Evolutionary conservation across 306 rosid species (phyloP).

Genomic region (Begonia masoniana): DNA sequence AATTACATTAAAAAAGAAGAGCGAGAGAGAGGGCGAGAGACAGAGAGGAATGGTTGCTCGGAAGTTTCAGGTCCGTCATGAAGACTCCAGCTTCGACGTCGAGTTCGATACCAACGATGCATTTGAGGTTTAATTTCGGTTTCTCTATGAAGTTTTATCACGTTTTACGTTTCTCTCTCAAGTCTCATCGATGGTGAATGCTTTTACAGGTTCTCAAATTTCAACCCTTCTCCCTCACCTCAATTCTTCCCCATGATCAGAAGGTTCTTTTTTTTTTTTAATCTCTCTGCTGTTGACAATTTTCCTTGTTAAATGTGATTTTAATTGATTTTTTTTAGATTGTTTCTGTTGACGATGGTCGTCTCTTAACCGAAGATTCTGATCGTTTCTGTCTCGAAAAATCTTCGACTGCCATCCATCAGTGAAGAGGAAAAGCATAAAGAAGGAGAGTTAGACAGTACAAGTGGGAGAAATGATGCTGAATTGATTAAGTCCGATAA

Average conservation of each 20-base stretch:
- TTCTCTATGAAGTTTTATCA: background rate
- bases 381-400: conserved; percentile 37
- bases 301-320: background rate
- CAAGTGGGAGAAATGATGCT: background rate
- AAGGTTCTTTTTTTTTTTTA: conserved; percentile 34
- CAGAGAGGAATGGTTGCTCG: conserved; percentile 41
- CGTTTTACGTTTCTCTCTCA: background rate
- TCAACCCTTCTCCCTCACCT: conserved; percentile 70
- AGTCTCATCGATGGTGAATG: background rate
- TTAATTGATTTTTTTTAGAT: conserved; percentile 18
- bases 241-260: conserved; percentile 50
- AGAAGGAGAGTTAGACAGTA: conserved; percentile 8
- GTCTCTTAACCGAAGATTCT: conserved; percentile 29
- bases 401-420: conserved; percentile 43
- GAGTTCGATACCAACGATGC: conserved; percentile 63
- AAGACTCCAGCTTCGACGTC: conserved; percentile 30
- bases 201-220: conserved; percentile 42
- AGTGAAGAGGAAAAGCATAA: too few species aligned
- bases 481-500: conserved; percentile 40
- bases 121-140: conserved; percentile 32
- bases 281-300: background rate
- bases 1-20: too few species aligned
- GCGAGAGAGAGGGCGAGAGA: too few species aligned
- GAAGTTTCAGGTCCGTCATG: conserved; percentile 44
- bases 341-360: conserved; percentile 22